Evolutionary conservation across 306 rosid genomes (phyloP), one percentile per base, ranked within the genome.

Genomic region (Quercus alba): DNA sequence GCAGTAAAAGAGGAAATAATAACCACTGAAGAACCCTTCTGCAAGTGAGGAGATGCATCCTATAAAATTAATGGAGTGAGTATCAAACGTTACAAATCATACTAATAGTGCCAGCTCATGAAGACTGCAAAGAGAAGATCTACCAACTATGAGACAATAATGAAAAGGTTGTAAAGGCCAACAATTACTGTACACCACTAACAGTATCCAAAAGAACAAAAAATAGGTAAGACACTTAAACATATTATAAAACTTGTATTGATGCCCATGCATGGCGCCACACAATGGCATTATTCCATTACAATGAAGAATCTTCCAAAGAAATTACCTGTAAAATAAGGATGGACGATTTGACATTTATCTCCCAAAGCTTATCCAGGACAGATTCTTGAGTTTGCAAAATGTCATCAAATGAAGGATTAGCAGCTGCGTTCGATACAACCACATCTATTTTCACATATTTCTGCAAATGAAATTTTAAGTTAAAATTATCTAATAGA

Each of bases 331-430:
- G 80, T 9, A 93, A 85, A 86, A 96, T 89, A 80, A 93, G 96
- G 73, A 96, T 85, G 64, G 98, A 69, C 64, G 99, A 94, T 88
- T 96, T 96, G 89, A 96, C 99, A 85, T 96, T 96, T 74, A 93
- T 84, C 70, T 95, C 99, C 98, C 99, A 95, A 14, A 90, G 84
- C 86, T 95, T 95, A 92, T 93, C 99, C 52, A 95, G 97, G 71
- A 88, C 85, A 2, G 93, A 61, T 25, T 96, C 99, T 68, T 85
- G 23, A 51, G 93, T 88, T 75, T 81, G 82, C 89, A 96, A 82
- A 70, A 96, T 87, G 77, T 84, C 7, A 26, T 93, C 93, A 4
- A 81, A 81, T 5, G 98, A 89, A 28, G 99, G 99, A 91, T 93
- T 96, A 31, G 90, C 93, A 68, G 98, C 99, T 72, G 99, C 99